Base-by-base conservation (phyloP, 805 yeast genomes). In the Metschnikowia shivogae region DNA sequence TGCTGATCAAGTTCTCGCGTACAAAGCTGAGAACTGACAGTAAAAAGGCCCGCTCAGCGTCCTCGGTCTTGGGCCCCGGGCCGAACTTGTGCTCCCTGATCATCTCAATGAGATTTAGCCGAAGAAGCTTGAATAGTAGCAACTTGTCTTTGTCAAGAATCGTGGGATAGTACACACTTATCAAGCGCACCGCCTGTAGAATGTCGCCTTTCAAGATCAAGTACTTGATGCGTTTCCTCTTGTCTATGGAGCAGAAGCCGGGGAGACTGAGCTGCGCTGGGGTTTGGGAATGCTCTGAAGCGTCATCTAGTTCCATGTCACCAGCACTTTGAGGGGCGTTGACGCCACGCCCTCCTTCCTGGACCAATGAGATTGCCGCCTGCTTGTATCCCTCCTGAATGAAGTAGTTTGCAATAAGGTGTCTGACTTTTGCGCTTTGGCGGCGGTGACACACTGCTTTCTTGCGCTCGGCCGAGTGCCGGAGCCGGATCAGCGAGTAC, bases 101-200 rank as follows among this genome's bases (percentile, higher is more conserved):
- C 79, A 86, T 81, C 63, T 90, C 97, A 31, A 89, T 82, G 52
- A 90, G 68, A 55, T 84, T 84, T 51, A 89, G 67, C 40, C 90
- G 72, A 47, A 89, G 65, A 32, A 89, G 66, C 57, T 83, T 78
- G 67, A 88, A 89, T 62, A 88, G 88, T 22, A 88, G 65, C 24
- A 75, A 70, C 42, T 79, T 79, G 54, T 83, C 78, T 32, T 73
- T 68, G 52, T 85, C 92, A 32, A 86, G 65, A 22, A 86, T 65
- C 24, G 78, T 77, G 1, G 92, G 90, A 58, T 80, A 83, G 35
- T 74, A 60, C 42, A 76, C 73, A 54, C 80, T 81, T 37, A 87
- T 72, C 49, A 70, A 63, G 39, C 70, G 69, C 13, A 85, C 81
- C 1, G 87, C 85, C 22, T 61, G 62, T 19, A 78, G 73, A 24